Percentiles rank a stretch among this genome's conserved stretches.
phyloP scores from a whole-genome alignment of 345 rosid genomes.

The Cochlearia excelsa region DNA sequence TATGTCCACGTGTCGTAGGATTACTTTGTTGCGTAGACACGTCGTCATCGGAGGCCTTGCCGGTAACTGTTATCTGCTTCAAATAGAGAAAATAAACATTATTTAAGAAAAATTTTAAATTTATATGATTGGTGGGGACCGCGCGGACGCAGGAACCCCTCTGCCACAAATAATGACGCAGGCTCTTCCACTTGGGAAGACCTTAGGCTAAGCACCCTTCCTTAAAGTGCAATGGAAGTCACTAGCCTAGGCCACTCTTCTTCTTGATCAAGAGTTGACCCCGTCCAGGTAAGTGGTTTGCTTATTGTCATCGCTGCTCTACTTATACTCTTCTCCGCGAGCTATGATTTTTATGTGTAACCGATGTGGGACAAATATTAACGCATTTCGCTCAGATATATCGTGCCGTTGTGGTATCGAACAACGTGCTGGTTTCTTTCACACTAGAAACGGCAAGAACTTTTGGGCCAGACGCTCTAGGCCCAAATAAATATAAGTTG shows the following conservation, averaged over 20 bases:
- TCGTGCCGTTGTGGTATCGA: neutral
- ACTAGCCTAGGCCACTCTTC: constrained; percentile 29
- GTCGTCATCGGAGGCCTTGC: too few relatives aligned
- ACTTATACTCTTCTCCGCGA: neutral
- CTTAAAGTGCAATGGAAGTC: too few relatives aligned
- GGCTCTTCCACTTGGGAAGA: too few relatives aligned
- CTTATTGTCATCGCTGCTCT: neutral
- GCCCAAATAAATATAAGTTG: constrained; percentile 1
- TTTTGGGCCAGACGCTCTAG: neutral
- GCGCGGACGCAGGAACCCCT: too few relatives aligned
- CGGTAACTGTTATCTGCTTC: too few relatives aligned
- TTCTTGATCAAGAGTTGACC: constrained; percentile 31
- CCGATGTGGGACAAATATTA: constrained; percentile 21
- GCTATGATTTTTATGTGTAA: fast-evolving
- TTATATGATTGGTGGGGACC: too few relatives aligned
- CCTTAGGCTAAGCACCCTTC: too few relatives aligned
- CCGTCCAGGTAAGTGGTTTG: constrained; percentile 38
- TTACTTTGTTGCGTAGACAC: too few relatives aligned
- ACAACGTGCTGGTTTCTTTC: neutral
- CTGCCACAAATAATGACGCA: too few relatives aligned
- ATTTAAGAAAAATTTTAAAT: too few relatives aligned
- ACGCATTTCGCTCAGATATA: neutral
- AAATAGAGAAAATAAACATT: too few relatives aligned
- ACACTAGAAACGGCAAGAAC: neutral
- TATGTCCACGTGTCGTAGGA: too few relatives aligned